These are phyloP conservation scores for Zostera marina DNA, from an alignment of 116 monocot genomes.

Conservation along the genomic window DNA sequence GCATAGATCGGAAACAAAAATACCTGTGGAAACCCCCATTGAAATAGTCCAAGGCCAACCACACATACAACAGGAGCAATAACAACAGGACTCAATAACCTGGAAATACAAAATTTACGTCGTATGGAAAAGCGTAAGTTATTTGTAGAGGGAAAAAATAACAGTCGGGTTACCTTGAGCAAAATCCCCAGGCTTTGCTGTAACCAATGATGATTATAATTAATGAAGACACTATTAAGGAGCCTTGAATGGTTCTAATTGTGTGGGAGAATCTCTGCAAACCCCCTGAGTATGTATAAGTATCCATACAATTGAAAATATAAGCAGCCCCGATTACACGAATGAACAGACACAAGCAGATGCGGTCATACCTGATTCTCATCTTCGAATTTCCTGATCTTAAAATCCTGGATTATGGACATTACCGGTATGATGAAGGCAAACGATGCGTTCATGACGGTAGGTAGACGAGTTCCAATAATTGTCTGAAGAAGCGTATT, in stretches of 20 bases:
- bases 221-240: slow-evolving; percentile 64
- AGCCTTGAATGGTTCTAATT: slow-evolving; percentile 79
- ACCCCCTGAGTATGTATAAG: slow-evolving; percentile 13
- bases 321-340: not conserved
- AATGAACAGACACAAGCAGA: not conserved
- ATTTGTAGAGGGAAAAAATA: not conserved
- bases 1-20: not conserved
- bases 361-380: slow-evolving; percentile 37
- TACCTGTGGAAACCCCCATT: slow-evolving; percentile 82
- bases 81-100: slow-evolving; percentile 55
- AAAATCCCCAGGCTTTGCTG: slow-evolving; percentile 46
- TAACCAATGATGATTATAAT: slow-evolving; percentile 61
- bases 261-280: slow-evolving; percentile 78
- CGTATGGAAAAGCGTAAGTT: not conserved
- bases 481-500: slow-evolving; percentile 80
- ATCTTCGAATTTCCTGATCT: slow-evolving; percentile 11
- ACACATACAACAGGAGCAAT: slow-evolving; percentile 62
- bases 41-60: slow-evolving; percentile 70
- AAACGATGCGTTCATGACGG: slow-evolving; percentile 81
- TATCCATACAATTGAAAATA: slow-evolving; percentile 7
- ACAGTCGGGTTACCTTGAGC: slow-evolving; percentile 22
- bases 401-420: slow-evolving; percentile 47
- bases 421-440: slow-evolving; percentile 62
- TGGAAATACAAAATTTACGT: slow-evolving; percentile 13
- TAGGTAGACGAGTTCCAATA: slow-evolving; percentile 60